Conservation (phyloP, 2,329 filamentous ascomycete genomes). For the Rosellinia necatrix region DNA sequence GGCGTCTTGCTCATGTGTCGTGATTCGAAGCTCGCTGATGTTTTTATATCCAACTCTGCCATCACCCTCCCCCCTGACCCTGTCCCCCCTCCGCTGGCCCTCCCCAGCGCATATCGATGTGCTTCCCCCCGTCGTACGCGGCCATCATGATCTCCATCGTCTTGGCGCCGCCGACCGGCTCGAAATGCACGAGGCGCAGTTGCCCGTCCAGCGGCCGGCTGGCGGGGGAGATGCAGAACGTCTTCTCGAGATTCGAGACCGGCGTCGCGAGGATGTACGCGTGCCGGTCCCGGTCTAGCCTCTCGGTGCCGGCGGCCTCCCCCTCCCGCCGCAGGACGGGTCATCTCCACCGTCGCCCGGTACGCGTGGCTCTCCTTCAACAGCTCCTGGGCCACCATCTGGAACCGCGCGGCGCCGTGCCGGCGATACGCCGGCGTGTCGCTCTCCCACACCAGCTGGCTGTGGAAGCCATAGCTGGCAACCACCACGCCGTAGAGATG, state of each 20-base stretch:
- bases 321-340: conserved; percentile 29
- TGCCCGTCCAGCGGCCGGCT: conserved; percentile 72
- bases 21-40: conserved; percentile 69
- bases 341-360: conserved; percentile 47
- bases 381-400: conserved; percentile 80
- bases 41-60: conserved; percentile 70
- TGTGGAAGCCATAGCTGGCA: conserved; percentile 87
- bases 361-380: conserved; percentile 62
- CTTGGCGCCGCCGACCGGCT: conserved; percentile 64
- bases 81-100: conserved; percentile 39
- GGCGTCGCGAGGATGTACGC: conserved; percentile 78
- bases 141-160: conserved; percentile 78
- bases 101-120: conserved; percentile 57
- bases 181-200: conserved; percentile 77
- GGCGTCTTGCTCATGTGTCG: conserved; percentile 68
- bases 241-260: conserved; percentile 80
- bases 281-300: conserved; percentile 55
- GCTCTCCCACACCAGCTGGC: conserved; percentile 85
- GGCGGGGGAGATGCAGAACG: conserved; percentile 79
- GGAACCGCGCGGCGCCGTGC: conserved; percentile 78
- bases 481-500: conserved; percentile 78
- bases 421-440: conserved; percentile 82
- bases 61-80: background rate
- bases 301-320: background rate
- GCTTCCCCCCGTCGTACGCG: conserved; percentile 62